Evolutionary conservation across 768 basidiomycete genomes (phyloP), one percentile per base, ranked within the genome.

Genomic region (Leccinum ochraceum): DNA sequence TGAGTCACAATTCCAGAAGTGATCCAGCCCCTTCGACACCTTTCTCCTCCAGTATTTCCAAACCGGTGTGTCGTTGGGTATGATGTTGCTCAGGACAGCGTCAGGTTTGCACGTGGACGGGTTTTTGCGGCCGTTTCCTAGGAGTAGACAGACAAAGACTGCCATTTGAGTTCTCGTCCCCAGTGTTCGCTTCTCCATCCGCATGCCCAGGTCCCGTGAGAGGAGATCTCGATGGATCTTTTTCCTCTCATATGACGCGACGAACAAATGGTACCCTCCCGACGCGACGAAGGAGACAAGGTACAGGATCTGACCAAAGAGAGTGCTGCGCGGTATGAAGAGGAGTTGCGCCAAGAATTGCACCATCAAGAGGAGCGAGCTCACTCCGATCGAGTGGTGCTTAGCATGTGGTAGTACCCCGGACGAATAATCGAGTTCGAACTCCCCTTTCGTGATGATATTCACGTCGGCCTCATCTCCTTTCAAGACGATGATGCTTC

Each of bases 301-400:
- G 54, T 68, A 71, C 54, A 69, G 10, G 32, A 76, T 67, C 56
- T 76, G 75, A 16, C 75, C 75, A 20, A 76, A 75, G 39, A 77
- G 61, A 14, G 64, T 66, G 55, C 69, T 58, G 37, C 63, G 68
- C 2, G 73, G 74, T 10, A 74, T 64, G 30, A 75, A 59, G 42
- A 77, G 66, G 34, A 76, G 67, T 51, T 76, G 75, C 9, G 53
- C 26, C 54, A 77, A 52, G 60, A 69, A 74, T 54, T 77, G 75
- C 28, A 46, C 17, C 52, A 67, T 60, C 49, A 75, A 60, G 16
- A 75, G 61, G 52, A 76, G 55, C 20, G 72, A 71, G 56, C 55
- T 61, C 7, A 69, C 2, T 14, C 69, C 73, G 32, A 74, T 58
- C 13, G 30, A 32, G 51, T 64, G 63, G 37, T 63, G 37, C 14